A percentile compares a stretch with the other conserved stretches of the same genome.
Conservation (phyloP, 2,329 filamentous ascomycete species). For the Colletotrichum chlorophyti region DNA sequence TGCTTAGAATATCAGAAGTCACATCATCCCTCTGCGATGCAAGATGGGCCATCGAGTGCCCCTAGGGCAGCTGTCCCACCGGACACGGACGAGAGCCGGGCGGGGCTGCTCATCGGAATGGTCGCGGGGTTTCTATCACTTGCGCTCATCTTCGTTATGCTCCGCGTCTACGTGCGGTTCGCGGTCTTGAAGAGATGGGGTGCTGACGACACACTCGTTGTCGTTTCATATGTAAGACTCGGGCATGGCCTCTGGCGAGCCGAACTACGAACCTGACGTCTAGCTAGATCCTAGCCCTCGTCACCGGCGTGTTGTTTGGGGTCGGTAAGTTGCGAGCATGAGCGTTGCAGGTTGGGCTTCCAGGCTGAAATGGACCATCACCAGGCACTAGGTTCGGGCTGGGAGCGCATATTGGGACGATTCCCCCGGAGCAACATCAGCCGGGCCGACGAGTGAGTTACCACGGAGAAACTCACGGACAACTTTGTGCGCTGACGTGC, state of each 20-base stretch:
- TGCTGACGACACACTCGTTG: constrained; percentile 3
- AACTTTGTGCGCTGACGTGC: background rate
- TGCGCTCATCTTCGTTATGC: constrained; percentile 5
- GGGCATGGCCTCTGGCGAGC: background rate
- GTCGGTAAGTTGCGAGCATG: background rate
- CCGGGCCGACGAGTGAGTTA: background rate
- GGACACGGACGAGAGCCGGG: background rate
- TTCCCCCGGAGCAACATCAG: background rate
- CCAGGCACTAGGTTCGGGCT: constrained; percentile 12
- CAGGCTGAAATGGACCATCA: background rate
- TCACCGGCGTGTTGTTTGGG: background rate
- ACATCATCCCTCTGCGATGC: too few species aligned
- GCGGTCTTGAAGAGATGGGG: constrained; percentile 18
- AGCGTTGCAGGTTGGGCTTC: too few species aligned
- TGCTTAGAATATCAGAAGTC: too few species aligned
- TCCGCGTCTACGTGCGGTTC: constrained; percentile 15
- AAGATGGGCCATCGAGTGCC: background rate
- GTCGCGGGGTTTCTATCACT: background rate
- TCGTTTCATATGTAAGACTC: constrained; percentile 10
- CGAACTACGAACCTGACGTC: background rate
- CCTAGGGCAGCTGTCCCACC: background rate
- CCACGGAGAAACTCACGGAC: background rate
- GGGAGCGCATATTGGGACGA: constrained; percentile 2
- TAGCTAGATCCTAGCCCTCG: background rate
- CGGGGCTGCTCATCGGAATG: constrained; percentile 1